Conservation (phyloP, 2,329 filamentous ascomycete species). For the Trichoderma koningiopsis region DNA sequence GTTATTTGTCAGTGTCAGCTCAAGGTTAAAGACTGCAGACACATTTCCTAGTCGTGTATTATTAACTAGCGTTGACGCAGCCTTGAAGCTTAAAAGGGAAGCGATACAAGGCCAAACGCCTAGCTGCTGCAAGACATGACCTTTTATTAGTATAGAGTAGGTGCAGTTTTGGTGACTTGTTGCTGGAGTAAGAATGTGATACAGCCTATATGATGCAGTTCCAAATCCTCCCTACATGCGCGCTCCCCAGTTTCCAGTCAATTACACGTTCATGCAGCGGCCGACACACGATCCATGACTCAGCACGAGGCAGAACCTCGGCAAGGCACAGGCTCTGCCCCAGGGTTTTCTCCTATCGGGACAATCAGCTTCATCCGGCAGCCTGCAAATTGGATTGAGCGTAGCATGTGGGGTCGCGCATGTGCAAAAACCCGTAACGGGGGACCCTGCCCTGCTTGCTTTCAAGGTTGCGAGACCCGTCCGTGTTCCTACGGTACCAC, state of each 20-base stretch:
- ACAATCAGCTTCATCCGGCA: conserved; percentile 14
- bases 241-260: not conserved
- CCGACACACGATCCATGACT: not conserved
- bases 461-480: not conserved
- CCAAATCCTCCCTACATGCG: not conserved
- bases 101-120: not conserved
- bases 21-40: not conserved
- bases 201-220: not conserved
- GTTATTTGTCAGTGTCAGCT: not conserved
- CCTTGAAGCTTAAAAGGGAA: not conserved
- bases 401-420: conserved; percentile 20
- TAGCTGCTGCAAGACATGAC: not conserved
- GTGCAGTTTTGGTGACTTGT: not conserved
- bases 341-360: conserved; percentile 12
- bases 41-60: not conserved
- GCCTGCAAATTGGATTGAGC: conserved; percentile 7
- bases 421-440: conserved; percentile 11
- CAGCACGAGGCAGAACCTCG: conserved; percentile 20
- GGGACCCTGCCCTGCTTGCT: not conserved
- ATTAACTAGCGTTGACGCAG: not conserved
- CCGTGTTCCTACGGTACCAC: not conserved
- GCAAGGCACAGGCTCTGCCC: not conserved
- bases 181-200: not conserved
- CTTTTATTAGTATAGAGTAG: not conserved
- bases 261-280: not conserved